Base-by-base conservation (phyloP, 768 basidiomycete species). In the Cystobasidium onofrii region DNA sequence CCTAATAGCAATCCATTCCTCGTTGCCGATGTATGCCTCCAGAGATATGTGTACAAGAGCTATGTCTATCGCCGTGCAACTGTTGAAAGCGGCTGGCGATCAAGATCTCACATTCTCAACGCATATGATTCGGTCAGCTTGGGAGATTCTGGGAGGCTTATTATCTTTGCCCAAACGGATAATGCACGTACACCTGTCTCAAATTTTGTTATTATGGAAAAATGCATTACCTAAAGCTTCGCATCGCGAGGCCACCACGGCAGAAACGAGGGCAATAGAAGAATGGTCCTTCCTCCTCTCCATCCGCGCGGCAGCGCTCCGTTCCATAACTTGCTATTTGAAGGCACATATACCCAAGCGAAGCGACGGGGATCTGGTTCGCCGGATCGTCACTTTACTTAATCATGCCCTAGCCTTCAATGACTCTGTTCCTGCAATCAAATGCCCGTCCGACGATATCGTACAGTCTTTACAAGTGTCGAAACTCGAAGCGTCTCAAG, bases 171-270 rank as follows among this genome's bases (percentile, higher is more conserved):
- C 94, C 0, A 91, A 90, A 1, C 90, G 92, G 77, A 96, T 98
- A 76, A 92, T 97, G 65, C 88, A 91, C 20, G 87, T 92, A 0
- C 93, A 99, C 80, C 86, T 98, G 1, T 90, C 94, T 0, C 95
- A 97, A 77, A 84, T 98, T 20, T 85, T 98, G 46, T 92, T 98
- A 0, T 86, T 99, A 1, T 99, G 96, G 96, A 85, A 96, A 36
- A 99, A 99, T 77, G 93, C 95, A 0, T 84, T 99, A 0, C 93
- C 96, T 0, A 99, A 98, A 81, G 89, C 92, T 0, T 93, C 91
- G 0, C 89, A 85, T 78, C 96, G 96, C 80, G 95, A 98, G 78
- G 83, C 87, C 0, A 81, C 84, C 0, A 82, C 82, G 17, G 85
- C 84, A 18, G 84, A 85, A 3, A 87, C 87, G 20, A 84, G 93